Conservation (phyloP, 2,329 filamentous ascomycete genomes). For the Leptoxyphium fumago region DNA sequence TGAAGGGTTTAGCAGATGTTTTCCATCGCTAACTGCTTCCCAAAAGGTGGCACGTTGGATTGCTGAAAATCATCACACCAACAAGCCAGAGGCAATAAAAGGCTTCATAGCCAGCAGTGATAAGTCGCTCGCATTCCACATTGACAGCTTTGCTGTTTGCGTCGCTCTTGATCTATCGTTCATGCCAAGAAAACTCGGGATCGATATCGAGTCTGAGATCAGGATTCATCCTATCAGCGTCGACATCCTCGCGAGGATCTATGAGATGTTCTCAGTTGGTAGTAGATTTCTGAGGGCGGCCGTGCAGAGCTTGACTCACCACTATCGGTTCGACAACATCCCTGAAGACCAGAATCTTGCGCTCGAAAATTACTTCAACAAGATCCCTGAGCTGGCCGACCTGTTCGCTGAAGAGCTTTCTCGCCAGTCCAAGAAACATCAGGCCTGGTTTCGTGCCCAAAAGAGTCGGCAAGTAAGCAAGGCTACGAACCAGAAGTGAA, state of each 20-base stretch:
- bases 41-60: background rate
- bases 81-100: background rate
- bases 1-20: background rate
- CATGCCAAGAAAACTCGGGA: background rate
- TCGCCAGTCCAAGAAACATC: no score
- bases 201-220: background rate
- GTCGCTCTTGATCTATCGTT: background rate
- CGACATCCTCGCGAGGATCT: background rate
- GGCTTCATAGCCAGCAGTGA: background rate
- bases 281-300: background rate
- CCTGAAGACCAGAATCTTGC: background rate
- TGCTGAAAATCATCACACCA: background rate
- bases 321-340: background rate
- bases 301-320: background rate
- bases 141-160: background rate
- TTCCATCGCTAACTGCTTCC: background rate
- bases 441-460: no score
- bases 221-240: background rate
- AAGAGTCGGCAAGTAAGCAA: no score
- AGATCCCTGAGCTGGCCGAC: no score
- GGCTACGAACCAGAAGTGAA: no score
- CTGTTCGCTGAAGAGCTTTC: no score
- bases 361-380: no score
- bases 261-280: background rate
- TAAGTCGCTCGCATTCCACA: background rate